Evolutionary conservation across 2,329 filamentous ascomycete genomes (phyloP).

Genomic region (Ophiostoma ips): DNA sequence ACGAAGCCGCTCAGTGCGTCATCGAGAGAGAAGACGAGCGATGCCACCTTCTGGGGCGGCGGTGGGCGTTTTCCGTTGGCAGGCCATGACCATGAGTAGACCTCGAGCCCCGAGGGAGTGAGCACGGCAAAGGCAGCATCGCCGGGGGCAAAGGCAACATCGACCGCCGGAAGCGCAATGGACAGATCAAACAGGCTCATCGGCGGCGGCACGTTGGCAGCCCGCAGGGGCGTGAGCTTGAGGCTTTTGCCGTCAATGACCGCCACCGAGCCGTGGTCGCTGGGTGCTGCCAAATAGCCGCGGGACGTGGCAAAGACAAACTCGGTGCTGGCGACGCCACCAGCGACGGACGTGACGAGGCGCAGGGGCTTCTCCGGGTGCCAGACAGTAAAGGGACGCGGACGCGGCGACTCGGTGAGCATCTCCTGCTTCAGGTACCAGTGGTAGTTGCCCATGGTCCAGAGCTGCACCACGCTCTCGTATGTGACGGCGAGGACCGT

Average conservation of each 20-base stretch:
- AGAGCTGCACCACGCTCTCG: conserved; percentile 66
- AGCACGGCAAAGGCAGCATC: conserved; percentile 58
- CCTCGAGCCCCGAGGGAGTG: conserved; percentile 48
- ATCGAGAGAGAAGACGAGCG: not conserved
- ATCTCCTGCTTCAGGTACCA: conserved; percentile 96
- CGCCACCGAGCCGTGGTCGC: conserved; percentile 66
- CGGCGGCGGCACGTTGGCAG: conserved; percentile 78
- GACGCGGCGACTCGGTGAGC: conserved; percentile 22
- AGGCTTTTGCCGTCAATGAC: conserved; percentile 71
- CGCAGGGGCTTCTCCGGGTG: conserved; percentile 73
- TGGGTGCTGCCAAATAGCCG: conserved; percentile 54
- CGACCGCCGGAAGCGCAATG: conserved; percentile 48
- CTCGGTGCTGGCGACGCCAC: conserved; percentile 44
- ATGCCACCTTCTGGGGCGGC: conserved; percentile 26
- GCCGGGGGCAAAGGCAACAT: conserved; percentile 58
- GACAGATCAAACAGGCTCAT: conserved; percentile 72
- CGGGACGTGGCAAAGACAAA: conserved; percentile 54
- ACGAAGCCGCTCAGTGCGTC: conserved; percentile 18
- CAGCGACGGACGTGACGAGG: conserved; percentile 40
- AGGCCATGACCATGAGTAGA: conserved; percentile 61
- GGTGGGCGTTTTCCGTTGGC: conserved; percentile 40
- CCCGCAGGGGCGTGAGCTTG: conserved; percentile 73
- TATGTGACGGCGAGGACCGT: conserved; percentile 76
- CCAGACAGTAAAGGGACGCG: conserved; percentile 43
- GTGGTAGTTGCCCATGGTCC: conserved; percentile 96